Evolutionary conservation across 1,284 basidiomycete species (phyloP), one percentile per base, ranked within the genome.

Genomic region (Wallemia hederae): DNA sequence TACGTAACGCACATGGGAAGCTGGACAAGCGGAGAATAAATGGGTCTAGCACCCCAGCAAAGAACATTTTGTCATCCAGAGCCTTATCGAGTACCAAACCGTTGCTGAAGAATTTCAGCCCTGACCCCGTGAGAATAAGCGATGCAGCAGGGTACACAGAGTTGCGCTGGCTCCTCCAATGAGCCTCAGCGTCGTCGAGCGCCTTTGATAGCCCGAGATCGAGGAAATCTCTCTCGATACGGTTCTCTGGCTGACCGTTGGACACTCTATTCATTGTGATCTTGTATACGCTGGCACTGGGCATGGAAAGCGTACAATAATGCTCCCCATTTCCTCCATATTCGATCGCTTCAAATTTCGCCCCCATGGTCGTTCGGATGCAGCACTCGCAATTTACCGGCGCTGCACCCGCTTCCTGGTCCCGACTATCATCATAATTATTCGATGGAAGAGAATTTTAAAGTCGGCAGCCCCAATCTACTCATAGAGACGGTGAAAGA

Each of bases 101-200:
- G 56, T 58, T 58, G 56, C 56, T 58, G 56, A 58, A 58, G 25
- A 58, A 58, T 28, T 58, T 58, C 25, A 28, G 17, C 7, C 56
- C 56, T 15, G 5, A 11, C 7, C 56, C 56, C 7, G 56, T 58
- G 15, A 58, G 15, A 26, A 58, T n/a, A 2, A 58, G 59, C 5
- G 59, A 49, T 49, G 39, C 39, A 49, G 39, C 39, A 9, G 39
- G 39, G 19, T 49, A 49, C 11, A 49, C 5, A 5, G 11, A 9
- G n/a, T n/a, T 49, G 22, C 39, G 39, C 5, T 3, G 11, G 39
- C 14, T 3, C n/a, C 39, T 49, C 39, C 39, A 49, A 49, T 49
- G 39, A 17, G 39, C 5, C 22, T 49, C 39, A 15, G 22, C 39
- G 19, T 49, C 39, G 22, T 49, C 39, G 5, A 49, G 22, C 3